Base-by-base conservation (phyloP, 306 rosid genomes). In the Begonia loranthoides region DNA sequence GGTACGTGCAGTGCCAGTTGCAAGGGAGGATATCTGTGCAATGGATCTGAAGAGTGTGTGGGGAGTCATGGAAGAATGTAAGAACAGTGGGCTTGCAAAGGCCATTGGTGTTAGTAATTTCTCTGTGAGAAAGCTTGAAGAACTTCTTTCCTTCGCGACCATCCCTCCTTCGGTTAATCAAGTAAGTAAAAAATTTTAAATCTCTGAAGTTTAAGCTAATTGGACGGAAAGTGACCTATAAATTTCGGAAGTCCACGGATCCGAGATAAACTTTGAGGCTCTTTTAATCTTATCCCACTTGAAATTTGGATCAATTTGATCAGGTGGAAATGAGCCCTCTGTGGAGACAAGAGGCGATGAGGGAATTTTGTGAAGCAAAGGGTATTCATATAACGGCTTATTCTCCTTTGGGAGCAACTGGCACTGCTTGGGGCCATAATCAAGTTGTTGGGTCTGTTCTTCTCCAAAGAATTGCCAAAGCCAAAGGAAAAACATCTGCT, bases 41-140 rank as follows among this genome's bases (percentile, higher is more conserved):
- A 70, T 88, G 51, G 94, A 84, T 58, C 10, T 84, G 19, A 58
- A 79, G 46, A 76, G 79, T 9, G 88, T 84, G 13, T 88, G 96
- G 96, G 70, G 50, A 46, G 76, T 70, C 33, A 72, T 88, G 93
- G 94, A 88, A 60, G 83, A 76, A 51, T 74, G 84, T 61, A 67
- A 81, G 48, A 76, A 45, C 16, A 74, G 84, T 16, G 94, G 94
- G n/a, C 93, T 88, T 62, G 67, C 96, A 10, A 88, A 78, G 67
- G 80, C 72, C 49, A 81, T 88, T 36, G 96, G 96, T 10, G 93
- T 71, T 13, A 76, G 93, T 67, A 88, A 88, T 68, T 84, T 88
- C 88, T 78, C 96, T 7, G 14, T 68, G 64, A 73, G 59, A 21
- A 74, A 59, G 75, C 94, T 88, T 49, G 48, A 88, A 10, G 62